Evolutionary conservation across 2,329 filamentous ascomycete species (phyloP).

Genomic region (Mariannaea sp.): DNA sequence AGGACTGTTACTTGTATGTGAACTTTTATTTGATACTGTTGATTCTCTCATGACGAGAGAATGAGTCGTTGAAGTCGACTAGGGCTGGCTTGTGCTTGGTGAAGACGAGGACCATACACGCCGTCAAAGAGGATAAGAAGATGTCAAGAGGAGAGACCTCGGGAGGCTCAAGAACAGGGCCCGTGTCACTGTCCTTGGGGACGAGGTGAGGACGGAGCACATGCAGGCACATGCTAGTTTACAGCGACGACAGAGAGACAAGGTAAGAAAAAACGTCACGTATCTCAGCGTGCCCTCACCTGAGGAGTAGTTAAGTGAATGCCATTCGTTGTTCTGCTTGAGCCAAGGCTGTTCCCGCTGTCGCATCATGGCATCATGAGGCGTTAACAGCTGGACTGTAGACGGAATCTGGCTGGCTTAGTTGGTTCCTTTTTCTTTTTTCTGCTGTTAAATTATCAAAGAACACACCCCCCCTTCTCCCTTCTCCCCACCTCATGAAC

Average conservation of each 20-base stretch:
- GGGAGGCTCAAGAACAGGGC: constrained; percentile 3
- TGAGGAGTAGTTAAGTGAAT: background rate
- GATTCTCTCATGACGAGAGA: background rate
- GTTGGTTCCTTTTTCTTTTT: background rate
- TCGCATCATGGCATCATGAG: constrained; percentile 19
- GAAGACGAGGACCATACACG: background rate
- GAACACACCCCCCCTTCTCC: too few relatives aligned
- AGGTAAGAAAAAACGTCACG: background rate
- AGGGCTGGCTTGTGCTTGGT: background rate
- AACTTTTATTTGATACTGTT: too few relatives aligned
- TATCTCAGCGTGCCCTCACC: background rate
- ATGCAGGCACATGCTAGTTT: constrained; percentile 22
- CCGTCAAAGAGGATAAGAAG: background rate
- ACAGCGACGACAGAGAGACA: too few relatives aligned
- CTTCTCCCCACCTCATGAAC: background rate
- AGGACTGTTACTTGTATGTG: background rate
- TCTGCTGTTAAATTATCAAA: too few relatives aligned
- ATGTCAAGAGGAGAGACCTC: background rate
- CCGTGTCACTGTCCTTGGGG: background rate
- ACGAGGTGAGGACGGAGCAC: constrained; percentile 2
- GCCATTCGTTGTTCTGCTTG: background rate
- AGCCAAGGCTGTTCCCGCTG: background rate
- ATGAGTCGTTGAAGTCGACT: background rate
- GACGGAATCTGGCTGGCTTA: constrained; percentile 3
- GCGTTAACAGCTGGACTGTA: constrained; percentile 3